phyloP scores from a whole-genome alignment of 345 rosid species.

The Hibiscus trionum region DNA sequence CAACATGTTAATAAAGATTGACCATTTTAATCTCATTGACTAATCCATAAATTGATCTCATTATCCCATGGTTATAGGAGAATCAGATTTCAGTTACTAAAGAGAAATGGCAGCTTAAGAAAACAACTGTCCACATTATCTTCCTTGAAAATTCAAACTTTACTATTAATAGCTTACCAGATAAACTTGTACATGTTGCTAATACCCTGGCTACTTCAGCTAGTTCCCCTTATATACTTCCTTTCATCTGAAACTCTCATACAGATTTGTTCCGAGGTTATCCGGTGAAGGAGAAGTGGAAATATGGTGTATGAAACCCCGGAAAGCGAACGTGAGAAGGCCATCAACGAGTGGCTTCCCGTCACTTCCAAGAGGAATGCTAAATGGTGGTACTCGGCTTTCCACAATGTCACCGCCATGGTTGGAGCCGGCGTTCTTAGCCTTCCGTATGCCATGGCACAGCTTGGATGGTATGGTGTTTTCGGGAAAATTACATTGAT shows the following conservation, averaged over 20 bases:
- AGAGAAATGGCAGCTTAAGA: slow-evolving; percentile 1
- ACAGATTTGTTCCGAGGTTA: background rate
- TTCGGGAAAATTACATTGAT: too few species aligned
- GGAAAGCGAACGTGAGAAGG: slow-evolving; percentile 19
- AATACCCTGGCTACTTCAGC: background rate
- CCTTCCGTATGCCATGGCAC: slow-evolving; percentile 78
- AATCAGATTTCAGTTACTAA: background rate
- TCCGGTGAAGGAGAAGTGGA: background rate
- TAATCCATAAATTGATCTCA: background rate
- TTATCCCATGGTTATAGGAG: background rate
- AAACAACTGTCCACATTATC: background rate
- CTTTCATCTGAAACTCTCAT: background rate
- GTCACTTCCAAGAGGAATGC: slow-evolving; percentile 61
- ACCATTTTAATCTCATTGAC: background rate
- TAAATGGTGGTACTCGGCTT: slow-evolving; percentile 89
- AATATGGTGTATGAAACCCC: background rate
- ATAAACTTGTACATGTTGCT: background rate
- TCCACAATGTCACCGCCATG: slow-evolving; percentile 52
- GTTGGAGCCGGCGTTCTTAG: slow-evolving; percentile 62
- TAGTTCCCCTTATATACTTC: background rate
- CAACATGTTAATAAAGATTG: too few species aligned
- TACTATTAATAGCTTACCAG: background rate
- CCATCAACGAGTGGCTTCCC: slow-evolving; percentile 64
- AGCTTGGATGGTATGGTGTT: slow-evolving; percentile 61
- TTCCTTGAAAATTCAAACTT: background rate